A percentile compares a stretch with the other conserved stretches of the same genome.
phyloP scores from a whole-genome alignment of 2,329 filamentous ascomycete genomes.

The Trichophyton simii region DNA sequence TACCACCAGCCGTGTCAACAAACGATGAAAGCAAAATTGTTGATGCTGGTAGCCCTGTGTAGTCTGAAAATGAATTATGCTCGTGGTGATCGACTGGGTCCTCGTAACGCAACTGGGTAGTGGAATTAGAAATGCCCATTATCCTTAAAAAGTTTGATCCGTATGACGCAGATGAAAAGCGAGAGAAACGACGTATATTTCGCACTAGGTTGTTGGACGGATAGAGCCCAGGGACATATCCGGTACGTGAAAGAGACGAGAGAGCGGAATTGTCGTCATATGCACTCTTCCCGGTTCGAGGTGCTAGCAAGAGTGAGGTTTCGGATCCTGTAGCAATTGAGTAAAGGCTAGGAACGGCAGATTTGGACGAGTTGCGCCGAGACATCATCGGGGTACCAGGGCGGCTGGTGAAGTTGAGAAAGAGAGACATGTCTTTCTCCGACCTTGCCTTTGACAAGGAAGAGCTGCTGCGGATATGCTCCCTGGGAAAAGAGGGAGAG shows the following conservation, averaged over 20 bases:
- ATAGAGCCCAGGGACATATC: slow-evolving; percentile 34
- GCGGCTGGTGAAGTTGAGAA: slow-evolving; percentile 21
- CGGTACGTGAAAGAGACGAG: slow-evolving; percentile 31
- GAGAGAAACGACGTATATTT: slow-evolving; percentile 35
- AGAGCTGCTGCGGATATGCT: slow-evolving; percentile 33
- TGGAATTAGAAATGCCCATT: slow-evolving; percentile 31
- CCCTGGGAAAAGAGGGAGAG: slow-evolving; percentile 28
- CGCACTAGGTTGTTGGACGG: slow-evolving; percentile 34
- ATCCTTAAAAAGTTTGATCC: slow-evolving; percentile 35
- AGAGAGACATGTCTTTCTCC: slow-evolving; percentile 27
- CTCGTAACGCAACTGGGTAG: slow-evolving; percentile 21
- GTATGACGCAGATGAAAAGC: slow-evolving; percentile 38
- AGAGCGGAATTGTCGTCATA: slow-evolving; percentile 36
- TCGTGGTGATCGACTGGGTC: slow-evolving; percentile 29
- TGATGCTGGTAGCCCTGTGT: slow-evolving; percentile 34
- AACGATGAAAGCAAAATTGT: slow-evolving; percentile 54
- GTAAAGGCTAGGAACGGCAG: slow-evolving; percentile 35
- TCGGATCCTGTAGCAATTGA: slow-evolving; percentile 35
- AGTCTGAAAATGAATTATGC: slow-evolving; percentile 34
- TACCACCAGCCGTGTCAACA: slow-evolving; percentile 55
- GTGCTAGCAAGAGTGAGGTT: slow-evolving; percentile 34
- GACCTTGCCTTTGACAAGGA: slow-evolving; percentile 32
- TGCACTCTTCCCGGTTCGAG: slow-evolving; percentile 31
- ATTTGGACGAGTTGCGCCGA: slow-evolving; percentile 23
- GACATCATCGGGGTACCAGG: slow-evolving; percentile 14